Base-by-base conservation (phyloP, 495 filamentous ascomycete genomes). In the Daldinia decipiens region DNA sequence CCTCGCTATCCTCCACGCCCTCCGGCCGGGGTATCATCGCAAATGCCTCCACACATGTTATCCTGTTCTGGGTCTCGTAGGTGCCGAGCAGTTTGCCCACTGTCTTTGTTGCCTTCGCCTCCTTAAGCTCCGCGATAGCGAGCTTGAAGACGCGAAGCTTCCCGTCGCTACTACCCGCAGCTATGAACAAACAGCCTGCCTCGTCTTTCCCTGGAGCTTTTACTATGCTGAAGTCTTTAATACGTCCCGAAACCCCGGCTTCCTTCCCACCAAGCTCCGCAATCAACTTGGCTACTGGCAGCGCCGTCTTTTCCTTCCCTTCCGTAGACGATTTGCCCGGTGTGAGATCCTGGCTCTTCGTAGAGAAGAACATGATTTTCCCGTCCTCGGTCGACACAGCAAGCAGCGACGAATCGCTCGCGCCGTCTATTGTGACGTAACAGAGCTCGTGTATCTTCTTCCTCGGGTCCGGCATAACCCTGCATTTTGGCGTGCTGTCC, bases 361-460 rank as follows among this genome's bases (percentile, higher is more conserved):
- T 94, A 50, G 89, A 89, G 76, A 93, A 97, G 78, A 99, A 97
- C 36, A 97, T 70, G 19, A 99, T 82, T 47, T 91, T 84, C 19
- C 96, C 95, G 78, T 98, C 95, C 77, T 98, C 95, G 0, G 95
- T 98, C n/a, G 93, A 92, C 6, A 96, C 82, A 1, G 89, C 90
- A 43, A 99, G 77, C 9, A 95, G 75, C 31, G 79, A 77, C 31
- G 79, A 80, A 21, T 82, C 78, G 15, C 79, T 81, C 21, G 78
- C 72, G 29, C 82, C 81, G 17, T 81, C 80, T 15, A 82, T 75
- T 31, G 80, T 76, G 21, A 95, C 72, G 78, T 97, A 98, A 60
- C 84, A 83, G 45, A 97, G 79, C 77, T 93, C 87, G 70, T 97
- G 94, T 60, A 98, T 78, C 80, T 97, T 98, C 31, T 87, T 94